These are phyloP conservation scores for Lodderomyces margitis DNA, from an alignment of 1,139 yeast genomes.

Conservation along the genomic window DNA sequence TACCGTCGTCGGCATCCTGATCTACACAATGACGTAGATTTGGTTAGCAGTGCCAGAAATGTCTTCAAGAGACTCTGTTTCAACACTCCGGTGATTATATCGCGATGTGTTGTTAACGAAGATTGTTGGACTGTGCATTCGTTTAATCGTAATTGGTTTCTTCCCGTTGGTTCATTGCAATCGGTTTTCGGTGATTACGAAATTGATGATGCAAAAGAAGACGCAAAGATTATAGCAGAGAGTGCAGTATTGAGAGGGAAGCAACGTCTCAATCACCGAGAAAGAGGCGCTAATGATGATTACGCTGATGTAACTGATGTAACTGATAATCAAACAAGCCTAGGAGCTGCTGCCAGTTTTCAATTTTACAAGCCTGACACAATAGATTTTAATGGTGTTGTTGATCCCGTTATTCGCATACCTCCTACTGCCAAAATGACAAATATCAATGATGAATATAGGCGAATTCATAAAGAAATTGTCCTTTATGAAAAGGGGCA, in stretches of 20 bases:
- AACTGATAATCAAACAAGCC: conserved; percentile 23
- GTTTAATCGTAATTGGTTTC: conserved; percentile 41
- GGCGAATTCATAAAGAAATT: conserved; percentile 30
- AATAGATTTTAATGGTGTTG: conserved; percentile 14
- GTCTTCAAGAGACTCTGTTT: conserved; percentile 25
- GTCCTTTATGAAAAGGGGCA: conserved; percentile 2
- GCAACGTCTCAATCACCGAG: conserved; percentile 19
- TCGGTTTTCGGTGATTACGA: conserved; percentile 48
- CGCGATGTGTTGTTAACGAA: conserved; percentile 39
- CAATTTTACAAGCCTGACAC: conserved; percentile 38
- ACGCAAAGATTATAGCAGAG: conserved; percentile 30
- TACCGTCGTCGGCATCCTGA: conserved; percentile 5
- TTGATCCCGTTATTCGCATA: background rate
- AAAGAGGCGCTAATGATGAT: background rate
- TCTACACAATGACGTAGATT: background rate
- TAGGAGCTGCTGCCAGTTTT: conserved; percentile 47
- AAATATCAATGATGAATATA: conserved; percentile 36
- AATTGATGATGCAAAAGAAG: conserved; percentile 30
- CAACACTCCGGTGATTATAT: conserved; percentile 23
- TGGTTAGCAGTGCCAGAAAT: conserved; percentile 7
- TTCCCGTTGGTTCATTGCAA: conserved; percentile 45
- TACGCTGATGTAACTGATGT: background rate
- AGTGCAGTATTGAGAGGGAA: conserved; percentile 26
- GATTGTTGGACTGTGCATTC: conserved; percentile 57
- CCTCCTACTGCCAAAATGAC: conserved; percentile 19